Percentiles rank a stretch among this genome's conserved stretches.
These are phyloP conservation scores for Lathyrus tuberosus DNA, from an alignment of 306 rosid species.

Conservation along the genomic window DNA sequence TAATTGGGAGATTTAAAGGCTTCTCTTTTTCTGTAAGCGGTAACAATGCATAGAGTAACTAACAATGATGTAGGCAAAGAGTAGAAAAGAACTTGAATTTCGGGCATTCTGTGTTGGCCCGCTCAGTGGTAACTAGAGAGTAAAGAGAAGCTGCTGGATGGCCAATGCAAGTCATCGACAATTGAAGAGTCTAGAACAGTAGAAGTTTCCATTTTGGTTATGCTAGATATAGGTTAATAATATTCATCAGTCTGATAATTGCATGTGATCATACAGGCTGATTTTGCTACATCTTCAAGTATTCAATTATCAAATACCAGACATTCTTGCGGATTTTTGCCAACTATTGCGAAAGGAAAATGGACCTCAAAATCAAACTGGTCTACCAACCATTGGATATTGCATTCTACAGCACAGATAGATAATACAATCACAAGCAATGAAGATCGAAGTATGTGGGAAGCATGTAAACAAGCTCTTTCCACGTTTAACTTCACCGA, in stretches of 20 bases:
- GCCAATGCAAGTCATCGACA: too few relatives aligned
- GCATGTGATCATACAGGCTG: constrained; percentile 46
- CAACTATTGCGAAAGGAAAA: constrained; percentile 37
- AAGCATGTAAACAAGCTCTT: constrained; percentile 63
- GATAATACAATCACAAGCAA: constrained; percentile 49
- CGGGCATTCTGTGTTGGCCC: too few relatives aligned
- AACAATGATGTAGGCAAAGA: too few relatives aligned
- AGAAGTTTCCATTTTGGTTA: too few relatives aligned
- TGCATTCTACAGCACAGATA: constrained; percentile 58
- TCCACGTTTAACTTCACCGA: constrained; percentile 56
- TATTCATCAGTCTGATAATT: constrained; percentile 9
- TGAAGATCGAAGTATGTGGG: constrained; percentile 73
- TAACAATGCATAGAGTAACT: too few relatives aligned
- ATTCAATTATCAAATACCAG: constrained; percentile 33
- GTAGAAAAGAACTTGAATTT: too few relatives aligned
- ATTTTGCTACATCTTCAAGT: constrained; percentile 45
- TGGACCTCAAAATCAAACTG: constrained; percentile 37
- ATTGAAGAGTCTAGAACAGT: too few relatives aligned
- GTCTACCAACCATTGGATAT: constrained; percentile 55
- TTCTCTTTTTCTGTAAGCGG: too few relatives aligned
- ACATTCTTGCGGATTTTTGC: constrained; percentile 39
- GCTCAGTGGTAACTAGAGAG: too few relatives aligned
- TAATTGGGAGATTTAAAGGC: too few relatives aligned
- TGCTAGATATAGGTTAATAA: too few relatives aligned
- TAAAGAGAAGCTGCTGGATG: too few relatives aligned